These are phyloP conservation scores for Globisporangium canariense DNA, from an alignment of 352 stramenopile species.

Conservation along the genomic window DNA sequence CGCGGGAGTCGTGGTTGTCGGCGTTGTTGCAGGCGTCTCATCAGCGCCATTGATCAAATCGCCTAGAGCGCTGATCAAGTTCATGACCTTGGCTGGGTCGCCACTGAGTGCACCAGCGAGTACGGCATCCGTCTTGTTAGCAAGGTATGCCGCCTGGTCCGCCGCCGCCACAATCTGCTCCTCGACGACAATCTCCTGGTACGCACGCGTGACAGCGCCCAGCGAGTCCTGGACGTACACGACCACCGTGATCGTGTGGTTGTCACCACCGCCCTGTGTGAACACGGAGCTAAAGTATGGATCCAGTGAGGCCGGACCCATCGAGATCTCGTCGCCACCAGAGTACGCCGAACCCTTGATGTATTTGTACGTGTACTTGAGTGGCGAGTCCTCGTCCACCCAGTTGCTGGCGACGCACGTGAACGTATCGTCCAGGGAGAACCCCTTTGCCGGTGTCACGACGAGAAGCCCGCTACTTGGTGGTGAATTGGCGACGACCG, in stretches of 20 bases:
- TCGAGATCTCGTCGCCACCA: slow-evolving; percentile 41
- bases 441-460: slow-evolving; percentile 39
- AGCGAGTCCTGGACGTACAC: slow-evolving; percentile 58
- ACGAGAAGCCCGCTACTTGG: slow-evolving; percentile 46
- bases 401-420: slow-evolving; percentile 43
- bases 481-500: slow-evolving; percentile 44
- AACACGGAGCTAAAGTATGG: slow-evolving; percentile 50
- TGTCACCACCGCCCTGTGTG: slow-evolving; percentile 46
- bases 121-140: slow-evolving; percentile 48
- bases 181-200: slow-evolving; percentile 51
- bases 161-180: slow-evolving; percentile 35
- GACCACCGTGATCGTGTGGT: slow-evolving; percentile 61
- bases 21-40: slow-evolving; percentile 21
- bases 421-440: slow-evolving; percentile 55
- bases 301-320: slow-evolving; percentile 51
- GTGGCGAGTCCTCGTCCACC: slow-evolving; percentile 62
- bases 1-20: slow-evolving; percentile 20
- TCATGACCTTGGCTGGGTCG: slow-evolving; percentile 58
- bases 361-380: slow-evolving; percentile 75
- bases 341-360: slow-evolving; percentile 55
- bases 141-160: slow-evolving; percentile 50
- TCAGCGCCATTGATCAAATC: slow-evolving; percentile 59
- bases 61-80: slow-evolving; percentile 58
- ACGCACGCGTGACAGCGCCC: slow-evolving; percentile 39
- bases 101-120: slow-evolving; percentile 45